Evolutionary conservation across 2,329 filamentous ascomycete species (phyloP).

Genomic region (Nigrospora osmanthi): DNA sequence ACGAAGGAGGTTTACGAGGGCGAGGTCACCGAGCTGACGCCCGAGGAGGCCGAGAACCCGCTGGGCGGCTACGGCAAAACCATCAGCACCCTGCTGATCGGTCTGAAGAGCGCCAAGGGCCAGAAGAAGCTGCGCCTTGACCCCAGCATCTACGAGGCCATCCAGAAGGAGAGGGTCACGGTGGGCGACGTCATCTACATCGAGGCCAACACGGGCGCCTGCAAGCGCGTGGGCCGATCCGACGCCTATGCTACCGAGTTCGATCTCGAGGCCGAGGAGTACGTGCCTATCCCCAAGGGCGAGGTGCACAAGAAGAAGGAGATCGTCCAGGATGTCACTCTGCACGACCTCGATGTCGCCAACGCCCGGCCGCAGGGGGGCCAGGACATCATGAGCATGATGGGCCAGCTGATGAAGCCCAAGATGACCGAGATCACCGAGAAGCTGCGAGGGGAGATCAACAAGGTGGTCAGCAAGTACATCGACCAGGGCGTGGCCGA

Average conservation of each 20-base stretch:
- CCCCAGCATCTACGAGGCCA: slow-evolving; percentile 97
- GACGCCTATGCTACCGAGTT: slow-evolving; percentile 98
- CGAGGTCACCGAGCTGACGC: slow-evolving; percentile 94
- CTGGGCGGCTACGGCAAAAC: slow-evolving; percentile 95
- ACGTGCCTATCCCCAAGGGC: slow-evolving; percentile 96
- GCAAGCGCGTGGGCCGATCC: slow-evolving; percentile 91
- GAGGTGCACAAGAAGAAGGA: slow-evolving; percentile 99
- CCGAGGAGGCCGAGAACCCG: slow-evolving; percentile 96
- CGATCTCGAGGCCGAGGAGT: slow-evolving; percentile 96
- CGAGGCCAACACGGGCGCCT: slow-evolving; percentile 95
- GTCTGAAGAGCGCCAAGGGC: slow-evolving; percentile 88
- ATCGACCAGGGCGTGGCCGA: slow-evolving; percentile 98
- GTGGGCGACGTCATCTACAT: slow-evolving; percentile 99
- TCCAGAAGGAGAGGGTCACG: slow-evolving; percentile 94
- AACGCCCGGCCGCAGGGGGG: slow-evolving; percentile 93
- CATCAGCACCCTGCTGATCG: slow-evolving; percentile 91
- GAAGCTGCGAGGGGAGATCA: slow-evolving; percentile 91
- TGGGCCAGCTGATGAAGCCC: slow-evolving; percentile 99
- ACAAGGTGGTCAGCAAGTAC: slow-evolving; percentile 98
- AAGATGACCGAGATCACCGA: slow-evolving; percentile 99
- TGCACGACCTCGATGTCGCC: slow-evolving; percentile 93
- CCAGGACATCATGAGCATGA: slow-evolving; percentile 99
- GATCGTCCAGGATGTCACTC: slow-evolving; percentile 95
- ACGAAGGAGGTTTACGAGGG: slow-evolving; percentile 99
- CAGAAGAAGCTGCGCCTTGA: slow-evolving; percentile 97